Percentiles rank a stretch among this genome's conserved stretches.
These are phyloP conservation scores for Trichoderma pleuroti DNA, from an alignment of 2,329 filamentous ascomycete genomes.

Conservation along the genomic window DNA sequence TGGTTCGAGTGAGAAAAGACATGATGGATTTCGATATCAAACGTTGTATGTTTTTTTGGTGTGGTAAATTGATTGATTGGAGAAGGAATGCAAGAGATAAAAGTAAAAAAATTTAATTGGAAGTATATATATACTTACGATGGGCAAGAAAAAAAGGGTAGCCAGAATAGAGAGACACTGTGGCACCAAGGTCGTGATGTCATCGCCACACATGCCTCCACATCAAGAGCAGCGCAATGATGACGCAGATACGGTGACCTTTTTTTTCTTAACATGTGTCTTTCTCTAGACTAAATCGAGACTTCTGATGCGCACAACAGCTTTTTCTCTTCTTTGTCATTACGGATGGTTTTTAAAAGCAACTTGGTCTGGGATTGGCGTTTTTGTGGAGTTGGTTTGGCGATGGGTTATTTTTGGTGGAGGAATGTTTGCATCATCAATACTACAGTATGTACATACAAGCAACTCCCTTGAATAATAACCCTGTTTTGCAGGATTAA, in stretches of 20 bases:
- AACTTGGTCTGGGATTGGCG: background rate
- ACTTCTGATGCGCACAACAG: background rate
- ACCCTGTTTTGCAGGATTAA: background rate
- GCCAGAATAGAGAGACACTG: background rate
- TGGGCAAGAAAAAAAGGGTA: background rate
- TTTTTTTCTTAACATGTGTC: background rate
- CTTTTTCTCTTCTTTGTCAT: background rate
- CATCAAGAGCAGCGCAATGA: conserved; percentile 15
- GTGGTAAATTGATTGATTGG: background rate
- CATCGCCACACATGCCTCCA: conserved; percentile 18
- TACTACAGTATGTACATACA: background rate
- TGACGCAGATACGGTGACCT: conserved; percentile 11
- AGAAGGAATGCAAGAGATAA: background rate
- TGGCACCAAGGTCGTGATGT: conserved; percentile 13
- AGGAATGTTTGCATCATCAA: background rate
- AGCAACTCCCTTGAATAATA: background rate
- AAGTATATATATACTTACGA: background rate
- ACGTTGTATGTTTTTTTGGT: too few species aligned
- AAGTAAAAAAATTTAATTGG: background rate
- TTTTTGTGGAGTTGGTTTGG: background rate
- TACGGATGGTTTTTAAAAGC: background rate
- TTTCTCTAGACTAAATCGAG: background rate
- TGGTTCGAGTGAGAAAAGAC: conserved; percentile 18
- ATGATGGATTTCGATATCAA: background rate
- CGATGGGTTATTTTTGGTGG: background rate